phyloP scores from a whole-genome alignment of 2,329 filamentous ascomycete genomes.

The Fusarium staphyleae region DNA sequence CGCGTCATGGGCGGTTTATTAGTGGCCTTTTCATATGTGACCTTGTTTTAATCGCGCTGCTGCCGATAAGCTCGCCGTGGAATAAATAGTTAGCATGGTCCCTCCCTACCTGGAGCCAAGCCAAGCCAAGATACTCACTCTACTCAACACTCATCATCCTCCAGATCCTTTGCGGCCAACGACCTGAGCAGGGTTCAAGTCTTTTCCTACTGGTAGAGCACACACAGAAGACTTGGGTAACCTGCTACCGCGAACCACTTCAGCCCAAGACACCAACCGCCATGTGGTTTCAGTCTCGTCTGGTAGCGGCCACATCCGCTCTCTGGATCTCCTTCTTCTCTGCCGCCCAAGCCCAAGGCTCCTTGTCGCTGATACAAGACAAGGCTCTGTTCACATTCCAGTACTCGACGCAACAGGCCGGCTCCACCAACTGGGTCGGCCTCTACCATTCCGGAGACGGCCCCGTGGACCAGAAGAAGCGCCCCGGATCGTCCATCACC shows the following conservation, averaged over 20 bases:
- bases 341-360: constrained; percentile 11
- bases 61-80: too few species aligned
- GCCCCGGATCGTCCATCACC: constrained; percentile 38
- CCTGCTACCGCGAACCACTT: too few species aligned
- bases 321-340: constrained; percentile 24
- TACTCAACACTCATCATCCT: too few species aligned
- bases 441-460: constrained; percentile 47
- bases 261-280: neutral
- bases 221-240: neutral
- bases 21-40: too few species aligned
- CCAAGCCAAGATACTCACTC: too few species aligned
- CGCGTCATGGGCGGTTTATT: too few species aligned
- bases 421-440: constrained; percentile 49
- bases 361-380: constrained; percentile 26
- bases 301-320: constrained; percentile 18
- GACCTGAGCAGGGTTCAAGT: too few species aligned
- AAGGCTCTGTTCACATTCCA: constrained; percentile 44
- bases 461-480: constrained; percentile 44
- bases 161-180: too few species aligned
- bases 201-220: neutral
- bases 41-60: too few species aligned
- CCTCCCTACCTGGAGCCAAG: too few species aligned
- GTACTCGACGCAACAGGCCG: constrained; percentile 43
- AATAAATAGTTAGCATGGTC: too few species aligned
- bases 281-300: constrained; percentile 26